A percentile compares a stretch with the other conserved stretches of the same genome.
Evolutionary conservation across 139 green algal species (phyloP).

Genomic region (Coelastrella sp.): DNA sequence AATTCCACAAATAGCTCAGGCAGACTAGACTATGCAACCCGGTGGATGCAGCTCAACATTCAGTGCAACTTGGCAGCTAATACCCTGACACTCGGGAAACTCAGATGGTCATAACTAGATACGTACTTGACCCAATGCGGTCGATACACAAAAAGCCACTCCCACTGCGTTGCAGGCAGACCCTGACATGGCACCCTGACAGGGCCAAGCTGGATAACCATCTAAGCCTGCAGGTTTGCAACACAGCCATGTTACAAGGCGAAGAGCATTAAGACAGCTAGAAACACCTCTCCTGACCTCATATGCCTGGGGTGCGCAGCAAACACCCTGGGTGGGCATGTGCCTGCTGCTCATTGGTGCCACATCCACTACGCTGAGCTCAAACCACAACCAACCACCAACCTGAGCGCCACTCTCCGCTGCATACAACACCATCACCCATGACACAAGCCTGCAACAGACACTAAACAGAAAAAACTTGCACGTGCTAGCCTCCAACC

Average conservation of each 20-base stretch:
- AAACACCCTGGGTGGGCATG: neutral
- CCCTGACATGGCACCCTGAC: neutral
- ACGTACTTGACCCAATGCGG: no score
- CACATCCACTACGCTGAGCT: neutral
- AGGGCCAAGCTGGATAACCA: no score
- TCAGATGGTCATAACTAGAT: no score
- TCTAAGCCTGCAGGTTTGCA: neutral
- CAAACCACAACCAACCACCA: neutral
- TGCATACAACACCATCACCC: neutral
- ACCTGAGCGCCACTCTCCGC: neutral
- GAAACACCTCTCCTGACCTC: neutral
- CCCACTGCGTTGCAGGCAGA: neutral
- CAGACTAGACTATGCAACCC: no score
- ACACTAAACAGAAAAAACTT: neutral
- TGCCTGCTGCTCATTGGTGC: neutral
- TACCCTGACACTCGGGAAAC: no score
- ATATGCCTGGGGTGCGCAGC: no score
- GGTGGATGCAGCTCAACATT: no score
- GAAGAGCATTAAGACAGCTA: neutral
- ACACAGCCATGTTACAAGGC: neutral
- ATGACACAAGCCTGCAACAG: neutral
- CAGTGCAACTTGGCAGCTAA: no score
- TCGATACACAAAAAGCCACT: neutral
- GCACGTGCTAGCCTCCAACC: neutral
- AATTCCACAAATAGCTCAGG: no score